Percentiles rank a stretch among this genome's conserved stretches.
phyloP scores from a whole-genome alignment of 2,329 filamentous ascomycete genomes.

The Aspergillus ibericus region DNA sequence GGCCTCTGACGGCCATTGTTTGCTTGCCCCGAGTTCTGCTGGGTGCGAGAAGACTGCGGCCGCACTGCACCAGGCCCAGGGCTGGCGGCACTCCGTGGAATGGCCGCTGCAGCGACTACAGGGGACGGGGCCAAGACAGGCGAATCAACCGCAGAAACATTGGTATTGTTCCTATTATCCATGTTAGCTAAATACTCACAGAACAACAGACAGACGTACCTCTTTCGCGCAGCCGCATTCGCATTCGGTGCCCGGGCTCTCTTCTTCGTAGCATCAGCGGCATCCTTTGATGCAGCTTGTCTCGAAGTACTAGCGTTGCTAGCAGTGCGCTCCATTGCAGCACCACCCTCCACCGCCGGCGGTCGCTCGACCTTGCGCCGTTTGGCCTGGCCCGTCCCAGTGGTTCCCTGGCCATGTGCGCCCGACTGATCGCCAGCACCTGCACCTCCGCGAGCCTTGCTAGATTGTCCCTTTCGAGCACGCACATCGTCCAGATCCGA shows the following conservation, averaged over 20 bases:
- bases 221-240: conserved; percentile 68
- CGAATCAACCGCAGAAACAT: conserved; percentile 58
- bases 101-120: conserved; percentile 63
- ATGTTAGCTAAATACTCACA: conserved; percentile 10
- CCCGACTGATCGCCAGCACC: conserved; percentile 19
- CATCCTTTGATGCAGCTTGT: conserved; percentile 58
- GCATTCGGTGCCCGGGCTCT: conserved; percentile 71
- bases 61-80: conserved; percentile 61
- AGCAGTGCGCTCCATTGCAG: conserved; percentile 43
- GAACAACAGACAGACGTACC: conserved; percentile 47
- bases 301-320: conserved; percentile 35
- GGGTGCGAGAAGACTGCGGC: conserved; percentile 67
- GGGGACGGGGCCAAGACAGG: conserved; percentile 75
- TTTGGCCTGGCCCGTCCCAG: conserved; percentile 61
- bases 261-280: conserved; percentile 67
- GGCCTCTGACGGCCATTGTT: conserved; percentile 58
- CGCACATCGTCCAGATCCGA: conserved; percentile 73
- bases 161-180: conserved; percentile 46
- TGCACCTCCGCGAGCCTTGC: conserved; percentile 50
- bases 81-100: conserved; percentile 60
- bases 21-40: conserved; percentile 72
- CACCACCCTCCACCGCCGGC: conserved; percentile 32
- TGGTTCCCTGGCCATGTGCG: conserved; percentile 45
- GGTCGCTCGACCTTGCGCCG: conserved; percentile 78
- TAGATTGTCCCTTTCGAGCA: conserved; percentile 57